These are phyloP conservation scores for Fagopyrum tataricum DNA, from an alignment of 148 eudicot species.

Conservation along the genomic window DNA sequence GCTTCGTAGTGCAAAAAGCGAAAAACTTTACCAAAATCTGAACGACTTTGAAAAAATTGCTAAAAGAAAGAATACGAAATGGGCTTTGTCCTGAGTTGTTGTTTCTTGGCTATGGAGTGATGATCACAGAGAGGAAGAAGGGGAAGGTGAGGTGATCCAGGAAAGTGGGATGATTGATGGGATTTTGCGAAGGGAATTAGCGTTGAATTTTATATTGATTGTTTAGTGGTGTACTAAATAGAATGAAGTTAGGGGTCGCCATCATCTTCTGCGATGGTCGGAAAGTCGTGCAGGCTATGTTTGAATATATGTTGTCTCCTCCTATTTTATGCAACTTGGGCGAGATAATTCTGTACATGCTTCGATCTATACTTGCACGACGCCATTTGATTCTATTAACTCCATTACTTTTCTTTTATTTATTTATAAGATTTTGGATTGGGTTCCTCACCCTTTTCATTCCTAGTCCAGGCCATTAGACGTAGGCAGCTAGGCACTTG, in stretches of 20 bases:
- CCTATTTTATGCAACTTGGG: too few species aligned
- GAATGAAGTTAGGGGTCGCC: slow-evolving; percentile 10
- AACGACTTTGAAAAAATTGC: neutral
- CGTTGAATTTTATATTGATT: neutral
- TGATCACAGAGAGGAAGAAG: neutral
- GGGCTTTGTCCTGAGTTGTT: neutral
- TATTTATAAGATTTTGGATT: too few species aligned
- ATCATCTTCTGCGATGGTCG: neutral
- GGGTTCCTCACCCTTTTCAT: too few species aligned
- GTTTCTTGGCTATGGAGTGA: neutral
- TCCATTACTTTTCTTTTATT: too few species aligned
- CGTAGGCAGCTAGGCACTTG: too few species aligned
- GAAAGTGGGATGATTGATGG: too few species aligned
- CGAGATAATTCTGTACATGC: too few species aligned
- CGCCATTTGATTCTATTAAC: too few species aligned
- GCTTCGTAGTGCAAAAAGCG: neutral
- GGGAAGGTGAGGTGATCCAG: slow-evolving; percentile 33
- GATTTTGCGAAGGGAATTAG: neutral
- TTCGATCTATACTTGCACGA: too few species aligned
- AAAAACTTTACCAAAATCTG: slow-evolving; percentile 4
- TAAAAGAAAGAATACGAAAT: neutral
- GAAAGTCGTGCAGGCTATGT: neutral
- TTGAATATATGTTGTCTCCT: too few species aligned
- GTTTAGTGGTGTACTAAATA: neutral
- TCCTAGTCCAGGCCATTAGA: too few species aligned